Conservation (phyloP, 2,329 filamentous ascomycete genomes). For the Penicillium corylophilum region DNA sequence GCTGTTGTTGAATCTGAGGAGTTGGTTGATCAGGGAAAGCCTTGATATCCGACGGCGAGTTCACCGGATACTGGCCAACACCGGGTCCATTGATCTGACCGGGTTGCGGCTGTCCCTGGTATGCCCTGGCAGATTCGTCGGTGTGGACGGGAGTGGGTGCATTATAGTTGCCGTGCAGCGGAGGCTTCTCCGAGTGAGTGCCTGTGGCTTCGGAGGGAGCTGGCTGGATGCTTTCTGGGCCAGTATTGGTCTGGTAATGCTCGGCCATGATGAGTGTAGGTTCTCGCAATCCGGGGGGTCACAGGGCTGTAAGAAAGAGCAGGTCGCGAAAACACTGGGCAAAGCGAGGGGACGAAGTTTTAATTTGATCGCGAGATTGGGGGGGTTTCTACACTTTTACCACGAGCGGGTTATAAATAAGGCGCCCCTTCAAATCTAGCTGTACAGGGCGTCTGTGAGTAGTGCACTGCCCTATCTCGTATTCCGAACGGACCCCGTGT, state of each 20-base stretch:
- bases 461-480: conserved; percentile 1
- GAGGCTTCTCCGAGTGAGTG: conserved; percentile 2
- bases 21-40: conserved; percentile 17
- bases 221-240: not conserved
- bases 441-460: not conserved
- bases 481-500: not conserved
- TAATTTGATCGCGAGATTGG: not conserved
- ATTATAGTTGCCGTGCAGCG: not conserved
- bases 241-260: not conserved
- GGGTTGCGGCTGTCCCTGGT: conserved; percentile 6
- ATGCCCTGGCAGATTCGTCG: not conserved
- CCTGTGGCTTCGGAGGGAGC: not conserved
- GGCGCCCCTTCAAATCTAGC: not conserved
- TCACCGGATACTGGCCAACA: conserved; percentile 1
- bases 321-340: not conserved
- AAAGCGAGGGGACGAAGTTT: not conserved
- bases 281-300: not conserved
- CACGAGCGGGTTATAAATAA: conserved; percentile 1
- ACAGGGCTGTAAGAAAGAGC: not conserved
- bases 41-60: conserved; percentile 10
- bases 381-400: conserved; percentile 9
- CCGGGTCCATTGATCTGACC: not conserved
- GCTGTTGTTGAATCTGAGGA: conserved; percentile 2
- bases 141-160: conserved; percentile 3
- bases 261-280: not conserved